Conservation (phyloP, 2,329 filamentous ascomycete species). For the Trichoderma afroharzianum region DNA sequence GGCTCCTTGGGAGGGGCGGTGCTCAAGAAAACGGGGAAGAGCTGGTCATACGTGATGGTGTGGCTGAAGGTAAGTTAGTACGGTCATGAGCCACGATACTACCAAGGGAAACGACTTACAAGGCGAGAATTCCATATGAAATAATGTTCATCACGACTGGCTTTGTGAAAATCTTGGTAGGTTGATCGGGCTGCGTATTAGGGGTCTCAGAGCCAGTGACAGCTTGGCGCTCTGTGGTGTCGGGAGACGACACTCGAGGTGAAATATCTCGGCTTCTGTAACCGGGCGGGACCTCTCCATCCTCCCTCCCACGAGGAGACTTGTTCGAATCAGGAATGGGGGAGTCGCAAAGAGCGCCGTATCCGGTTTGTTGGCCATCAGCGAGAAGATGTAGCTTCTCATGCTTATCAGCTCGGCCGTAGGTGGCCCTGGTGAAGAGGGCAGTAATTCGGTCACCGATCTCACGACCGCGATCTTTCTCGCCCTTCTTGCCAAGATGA, state of each 20-base stretch:
- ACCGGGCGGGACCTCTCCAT: slow-evolving; percentile 51
- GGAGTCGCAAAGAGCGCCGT: slow-evolving; percentile 42
- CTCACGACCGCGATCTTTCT: slow-evolving; percentile 72
- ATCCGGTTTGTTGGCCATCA: slow-evolving; percentile 60
- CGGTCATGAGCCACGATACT: background rate
- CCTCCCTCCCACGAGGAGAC: slow-evolving; percentile 29
- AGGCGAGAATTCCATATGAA: slow-evolving; percentile 88
- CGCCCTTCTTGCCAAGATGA: slow-evolving; percentile 74
- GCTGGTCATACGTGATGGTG: slow-evolving; percentile 93
- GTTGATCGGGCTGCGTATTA: background rate
- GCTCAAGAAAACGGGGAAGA: slow-evolving; percentile 88
- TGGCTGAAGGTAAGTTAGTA: slow-evolving; percentile 57
- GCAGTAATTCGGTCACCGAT: slow-evolving; percentile 67
- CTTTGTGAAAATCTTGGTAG: slow-evolving; percentile 67
- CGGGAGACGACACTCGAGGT: slow-evolving; percentile 40
- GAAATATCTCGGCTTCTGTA: slow-evolving; percentile 62
- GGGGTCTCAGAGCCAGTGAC: slow-evolving; percentile 8
- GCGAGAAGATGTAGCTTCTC: slow-evolving; percentile 63
- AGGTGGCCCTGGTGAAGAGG: slow-evolving; percentile 36
- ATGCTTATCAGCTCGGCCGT: slow-evolving; percentile 37
- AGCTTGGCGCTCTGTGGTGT: slow-evolving; percentile 20
- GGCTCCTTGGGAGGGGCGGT: slow-evolving; percentile 52
- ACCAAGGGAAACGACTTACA: slow-evolving; percentile 56
- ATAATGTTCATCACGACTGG: slow-evolving; percentile 85
- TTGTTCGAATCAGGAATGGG: background rate